phyloP scores from a whole-genome alignment of 108 stramenopile genomes.

The Heterococcus sp. region DNA sequence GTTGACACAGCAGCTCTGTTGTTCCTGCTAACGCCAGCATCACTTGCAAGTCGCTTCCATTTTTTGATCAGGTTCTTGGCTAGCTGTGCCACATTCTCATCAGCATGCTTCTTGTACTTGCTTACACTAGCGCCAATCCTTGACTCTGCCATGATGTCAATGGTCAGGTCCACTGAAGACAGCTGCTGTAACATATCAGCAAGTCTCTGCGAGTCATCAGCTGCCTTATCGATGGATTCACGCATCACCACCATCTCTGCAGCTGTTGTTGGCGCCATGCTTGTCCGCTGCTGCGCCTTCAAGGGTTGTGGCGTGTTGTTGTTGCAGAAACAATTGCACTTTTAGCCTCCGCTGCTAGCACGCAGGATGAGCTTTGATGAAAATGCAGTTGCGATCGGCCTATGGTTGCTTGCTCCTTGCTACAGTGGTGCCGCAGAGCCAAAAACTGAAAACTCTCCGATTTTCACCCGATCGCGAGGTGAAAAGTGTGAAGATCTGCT shows the following conservation, averaged over 20 bases:
- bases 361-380: too few species aligned
- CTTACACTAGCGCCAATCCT: slow-evolving; percentile 25
- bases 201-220: not conserved
- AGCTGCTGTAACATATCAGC: slow-evolving; percentile 8
- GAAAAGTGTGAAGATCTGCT: too few species aligned
- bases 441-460: too few species aligned
- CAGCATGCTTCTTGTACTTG: slow-evolving; percentile 31
- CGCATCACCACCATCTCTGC: not conserved
- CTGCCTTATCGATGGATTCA: not conserved
- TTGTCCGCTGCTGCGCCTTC: not conserved
- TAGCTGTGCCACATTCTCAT: slow-evolving; percentile 3
- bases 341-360: too few species aligned
- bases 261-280: not conserved
- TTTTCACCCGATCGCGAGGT: too few species aligned
- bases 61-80: slow-evolving; percentile 29
- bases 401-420: too few species aligned
- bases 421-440: too few species aligned
- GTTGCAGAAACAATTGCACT: too few species aligned
- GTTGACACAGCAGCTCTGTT: too few species aligned
- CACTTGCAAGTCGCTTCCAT: slow-evolving; percentile 17
- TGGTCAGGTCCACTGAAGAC: slow-evolving; percentile 7
- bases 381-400: too few species aligned
- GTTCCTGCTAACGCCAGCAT: not conserved
- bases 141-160: slow-evolving; percentile 7
- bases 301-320: too few species aligned